Evolutionary conservation across 148 eudicot genomes (phyloP).

Genomic region (Dysphania ambrosioides): DNA sequence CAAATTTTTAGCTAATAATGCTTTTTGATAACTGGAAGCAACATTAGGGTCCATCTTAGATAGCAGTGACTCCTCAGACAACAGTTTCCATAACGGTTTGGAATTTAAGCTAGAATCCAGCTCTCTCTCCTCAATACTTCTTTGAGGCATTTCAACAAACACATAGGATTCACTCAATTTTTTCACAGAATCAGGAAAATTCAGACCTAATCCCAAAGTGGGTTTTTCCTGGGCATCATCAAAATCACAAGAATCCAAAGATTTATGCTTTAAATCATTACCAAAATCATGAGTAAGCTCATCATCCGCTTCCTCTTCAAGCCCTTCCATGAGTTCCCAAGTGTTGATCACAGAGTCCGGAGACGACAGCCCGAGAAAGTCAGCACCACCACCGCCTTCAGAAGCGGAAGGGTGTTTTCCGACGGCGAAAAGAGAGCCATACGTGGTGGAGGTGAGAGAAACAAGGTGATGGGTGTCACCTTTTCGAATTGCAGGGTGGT

Average conservation of each 20-base stretch:
- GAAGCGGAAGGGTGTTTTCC: slow-evolving; percentile 31
- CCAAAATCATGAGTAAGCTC: slow-evolving; percentile 29
- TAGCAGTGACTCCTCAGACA: slow-evolving; percentile 81
- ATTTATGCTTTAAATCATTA: slow-evolving; percentile 25
- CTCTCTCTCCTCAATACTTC: slow-evolving; percentile 31
- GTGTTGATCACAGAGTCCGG: slow-evolving; percentile 97
- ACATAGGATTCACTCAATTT: slow-evolving; percentile 45
- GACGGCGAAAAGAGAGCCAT: slow-evolving; percentile 62
- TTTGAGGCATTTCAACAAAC: slow-evolving; percentile 44
- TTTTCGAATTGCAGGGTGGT: slow-evolving; percentile 70
- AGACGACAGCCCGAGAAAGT: slow-evolving; percentile 30
- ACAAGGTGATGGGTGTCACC: slow-evolving; percentile 85
- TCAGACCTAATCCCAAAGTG: background rate
- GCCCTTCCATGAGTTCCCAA: slow-evolving; percentile 99
- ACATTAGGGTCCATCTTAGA: slow-evolving; percentile 77
- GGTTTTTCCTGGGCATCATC: slow-evolving; percentile 18
- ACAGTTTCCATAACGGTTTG: slow-evolving; percentile 87
- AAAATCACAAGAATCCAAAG: slow-evolving; percentile 13
- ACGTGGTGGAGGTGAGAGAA: slow-evolving; percentile 83
- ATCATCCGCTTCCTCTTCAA: slow-evolving; percentile 54
- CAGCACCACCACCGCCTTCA: slow-evolving; percentile 29
- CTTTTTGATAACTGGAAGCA: slow-evolving; percentile 55
- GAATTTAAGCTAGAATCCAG: slow-evolving; percentile 24
- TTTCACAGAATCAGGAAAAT: slow-evolving; percentile 15
- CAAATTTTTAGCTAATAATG: slow-evolving; percentile 42